A percentile compares a stretch with the other conserved stretches of the same genome.
These are phyloP conservation scores for Allantophomopsis cytisporea DNA, from an alignment of 2,329 filamentous ascomycete genomes.

Conservation along the genomic window DNA sequence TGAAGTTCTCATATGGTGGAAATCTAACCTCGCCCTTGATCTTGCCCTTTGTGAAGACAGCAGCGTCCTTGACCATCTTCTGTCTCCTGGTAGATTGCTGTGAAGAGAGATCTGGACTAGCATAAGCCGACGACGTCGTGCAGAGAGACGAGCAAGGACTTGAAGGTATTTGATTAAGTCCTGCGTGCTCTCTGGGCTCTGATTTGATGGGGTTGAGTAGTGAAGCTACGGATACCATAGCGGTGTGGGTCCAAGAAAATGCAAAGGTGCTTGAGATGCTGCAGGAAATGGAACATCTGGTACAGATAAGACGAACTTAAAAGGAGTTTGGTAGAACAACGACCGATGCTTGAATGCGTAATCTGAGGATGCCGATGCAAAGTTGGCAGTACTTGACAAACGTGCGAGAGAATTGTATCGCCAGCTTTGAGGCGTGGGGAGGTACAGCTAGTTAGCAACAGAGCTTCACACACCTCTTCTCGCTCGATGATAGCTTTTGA, in stretches of 20 bases:
- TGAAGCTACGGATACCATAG: constrained; percentile 51
- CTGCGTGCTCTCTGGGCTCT: constrained; percentile 20
- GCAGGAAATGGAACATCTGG: background rate
- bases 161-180: constrained; percentile 21
- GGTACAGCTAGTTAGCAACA: no score
- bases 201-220: constrained; percentile 46
- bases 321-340: constrained; percentile 4
- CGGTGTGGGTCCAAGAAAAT: constrained; percentile 8
- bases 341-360: no score
- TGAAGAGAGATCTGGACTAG: constrained; percentile 12
- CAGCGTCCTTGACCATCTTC: constrained; percentile 52
- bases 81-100: constrained; percentile 25
- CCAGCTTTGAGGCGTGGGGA: no score
- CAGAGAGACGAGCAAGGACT: constrained; percentile 20
- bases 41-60: constrained; percentile 45
- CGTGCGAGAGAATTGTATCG: no score
- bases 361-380: no score
- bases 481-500: background rate
- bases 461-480: background rate
- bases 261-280: background rate
- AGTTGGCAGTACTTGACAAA: no score
- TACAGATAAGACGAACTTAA: background rate
- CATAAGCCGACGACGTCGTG: constrained; percentile 13
- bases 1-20: constrained; percentile 55
- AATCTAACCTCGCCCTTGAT: constrained; percentile 59